Base-by-base conservation (phyloP, 768 basidiomycete species). In the Mycena galopus region DNA sequence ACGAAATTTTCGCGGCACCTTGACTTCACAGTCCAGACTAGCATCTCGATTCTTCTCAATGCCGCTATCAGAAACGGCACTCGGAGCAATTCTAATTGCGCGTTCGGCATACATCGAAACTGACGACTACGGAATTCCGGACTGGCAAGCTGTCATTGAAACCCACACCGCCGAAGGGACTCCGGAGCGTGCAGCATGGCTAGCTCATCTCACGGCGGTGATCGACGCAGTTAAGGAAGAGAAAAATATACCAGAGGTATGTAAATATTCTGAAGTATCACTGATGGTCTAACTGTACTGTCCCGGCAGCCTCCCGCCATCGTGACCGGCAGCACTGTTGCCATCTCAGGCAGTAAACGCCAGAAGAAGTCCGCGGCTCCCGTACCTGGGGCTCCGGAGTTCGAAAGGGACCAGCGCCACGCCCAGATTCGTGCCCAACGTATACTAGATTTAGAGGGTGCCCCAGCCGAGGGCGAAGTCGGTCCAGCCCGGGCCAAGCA, bases 101-200 rank as follows among this genome's bases (percentile, higher is more conserved):
- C 51, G 67, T 30, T 19, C 44, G 44, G 67, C 67, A 4, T 69
- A 35, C 23, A 61, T 69, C 35, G 67, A 68, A 2, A 6, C 17
- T 2, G n/a, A 37, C 1, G 25, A 61, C 4, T 68, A 68, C 35
- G 11, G 1, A 10, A 68, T 68, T 30, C 57, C 67, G 19, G 67
- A 60, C 58, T 68, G 19, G 17, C 57, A 68, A 2, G 19, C 17
- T 17, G 57, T 68, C 3, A 53, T 68, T 19, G 58, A 68, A 30
- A n/a, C 47, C 4, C 67, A 68, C 27, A 61, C 67, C 3, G n/a
- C 25, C 14, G 44, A 50, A 10, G 58, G 44, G 7, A 51, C 27
- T 16, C 44, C 47, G 19, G 67, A 68, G 57, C 57, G 58, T 8
- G 47, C n/a, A 7, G 47, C 32, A 27, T 68, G 67, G 58, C 1